Evolutionary conservation across 2,329 filamentous ascomycete species (phyloP).

Genomic region (Leptoxyphium fumago): DNA sequence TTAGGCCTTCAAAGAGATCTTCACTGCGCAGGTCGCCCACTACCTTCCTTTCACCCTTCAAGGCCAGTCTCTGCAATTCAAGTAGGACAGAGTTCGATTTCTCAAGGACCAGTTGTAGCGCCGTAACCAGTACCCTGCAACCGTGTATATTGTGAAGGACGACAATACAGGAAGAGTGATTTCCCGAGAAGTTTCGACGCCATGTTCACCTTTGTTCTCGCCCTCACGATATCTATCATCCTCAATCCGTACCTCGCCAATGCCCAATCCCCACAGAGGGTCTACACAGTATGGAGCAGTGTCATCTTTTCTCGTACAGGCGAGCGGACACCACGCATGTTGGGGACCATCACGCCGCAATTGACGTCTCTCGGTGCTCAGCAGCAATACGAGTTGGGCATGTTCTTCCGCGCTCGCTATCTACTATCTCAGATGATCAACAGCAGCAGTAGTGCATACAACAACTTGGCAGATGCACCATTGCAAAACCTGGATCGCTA

Average conservation of each 20-base stretch:
- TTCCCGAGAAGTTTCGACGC: background rate
- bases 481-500: slow-evolving; percentile 32
- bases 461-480: slow-evolving; percentile 16
- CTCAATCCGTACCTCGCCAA: slow-evolving; percentile 7
- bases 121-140: background rate
- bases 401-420: slow-evolving; percentile 39
- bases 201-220: slow-evolving; percentile 10
- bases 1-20: background rate
- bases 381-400: slow-evolving; percentile 36
- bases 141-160: background rate
- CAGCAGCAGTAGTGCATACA: slow-evolving; percentile 7
- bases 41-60: background rate
- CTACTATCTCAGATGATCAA: slow-evolving; percentile 15
- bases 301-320: slow-evolving; percentile 41
- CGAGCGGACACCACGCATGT: slow-evolving; percentile 36
- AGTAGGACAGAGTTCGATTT: background rate
- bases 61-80: background rate
- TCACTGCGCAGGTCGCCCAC: background rate
- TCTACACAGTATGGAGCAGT: slow-evolving; percentile 29
- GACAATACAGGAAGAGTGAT: background rate
- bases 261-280: slow-evolving; percentile 6
- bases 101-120: background rate
- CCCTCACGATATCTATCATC: slow-evolving; percentile 7
- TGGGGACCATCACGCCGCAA: slow-evolving; percentile 19
- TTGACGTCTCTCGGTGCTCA: slow-evolving; percentile 42